Evolutionary conservation across 1,284 basidiomycete genomes (phyloP).

Genomic region (Rhodotorula sp.): DNA sequence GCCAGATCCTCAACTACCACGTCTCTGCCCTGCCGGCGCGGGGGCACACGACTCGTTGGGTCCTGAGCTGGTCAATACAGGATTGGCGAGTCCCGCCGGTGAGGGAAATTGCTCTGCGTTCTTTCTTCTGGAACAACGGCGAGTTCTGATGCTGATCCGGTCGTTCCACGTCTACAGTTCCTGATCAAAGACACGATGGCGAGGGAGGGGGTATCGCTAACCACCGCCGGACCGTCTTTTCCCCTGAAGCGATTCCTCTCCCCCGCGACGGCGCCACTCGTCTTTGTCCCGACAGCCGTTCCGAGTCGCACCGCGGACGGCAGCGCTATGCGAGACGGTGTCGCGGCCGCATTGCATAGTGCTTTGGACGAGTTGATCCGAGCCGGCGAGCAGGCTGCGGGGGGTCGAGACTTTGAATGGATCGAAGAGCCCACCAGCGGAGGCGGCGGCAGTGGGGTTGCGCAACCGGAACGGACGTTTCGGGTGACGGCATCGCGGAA

Average conservation of each 20-base stretch:
- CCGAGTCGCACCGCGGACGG: too few relatives aligned
- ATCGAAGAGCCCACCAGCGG: not conserved
- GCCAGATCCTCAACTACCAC: slow-evolving; percentile 77
- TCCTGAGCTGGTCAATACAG: slow-evolving; percentile 76
- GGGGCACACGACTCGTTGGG: slow-evolving; percentile 85
- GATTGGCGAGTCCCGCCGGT: slow-evolving; percentile 71
- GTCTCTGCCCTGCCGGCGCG: slow-evolving; percentile 72
- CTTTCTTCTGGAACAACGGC: not conserved
- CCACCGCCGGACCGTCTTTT: not conserved
- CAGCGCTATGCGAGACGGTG: not conserved
- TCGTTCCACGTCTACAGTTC: not conserved
- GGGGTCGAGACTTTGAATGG: too few relatives aligned
- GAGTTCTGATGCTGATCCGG: not conserved
- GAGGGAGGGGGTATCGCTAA: not conserved
- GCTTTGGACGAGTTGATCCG: not conserved
- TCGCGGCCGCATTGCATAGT: not conserved
- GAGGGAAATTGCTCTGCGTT: slow-evolving; percentile 44
- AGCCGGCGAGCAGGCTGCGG: not conserved
- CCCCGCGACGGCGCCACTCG: slow-evolving; percentile 1
- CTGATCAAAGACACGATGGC: not conserved
- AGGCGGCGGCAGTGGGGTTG: not conserved
- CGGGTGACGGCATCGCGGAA: not conserved
- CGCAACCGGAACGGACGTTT: not conserved
- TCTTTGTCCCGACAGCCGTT: not conserved
- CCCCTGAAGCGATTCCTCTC: slow-evolving; percentile 9